phyloP scores from a whole-genome alignment of 805 yeast genomes.

The Pichia exigua region DNA sequence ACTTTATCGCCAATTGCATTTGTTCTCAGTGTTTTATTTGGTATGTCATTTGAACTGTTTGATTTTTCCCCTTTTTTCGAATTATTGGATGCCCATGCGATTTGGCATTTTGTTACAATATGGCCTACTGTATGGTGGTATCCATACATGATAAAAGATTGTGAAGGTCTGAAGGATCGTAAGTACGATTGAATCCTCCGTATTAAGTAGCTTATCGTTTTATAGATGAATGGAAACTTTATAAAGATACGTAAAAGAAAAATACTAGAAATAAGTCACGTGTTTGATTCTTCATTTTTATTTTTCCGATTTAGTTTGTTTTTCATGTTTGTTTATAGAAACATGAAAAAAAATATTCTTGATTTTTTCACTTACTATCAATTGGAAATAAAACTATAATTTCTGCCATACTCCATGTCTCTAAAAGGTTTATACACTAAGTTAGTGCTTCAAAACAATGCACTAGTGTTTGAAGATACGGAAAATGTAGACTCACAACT shows the following conservation, averaged over 20 bases:
- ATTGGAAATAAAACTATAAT: background rate
- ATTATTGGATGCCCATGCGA: conserved; percentile 81
- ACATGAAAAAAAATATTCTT: no score
- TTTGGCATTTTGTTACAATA: conserved; percentile 90
- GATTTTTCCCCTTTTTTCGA: conserved; percentile 73
- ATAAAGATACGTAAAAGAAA: no score
- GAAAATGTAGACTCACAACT: background rate
- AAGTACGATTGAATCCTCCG: conserved; percentile 17
- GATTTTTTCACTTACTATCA: no score
- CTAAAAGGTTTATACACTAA: conserved; percentile 13
- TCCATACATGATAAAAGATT: conserved; percentile 45
- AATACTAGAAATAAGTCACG: no score
- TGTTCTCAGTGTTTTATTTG: conserved; percentile 49
- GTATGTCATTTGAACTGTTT: conserved; percentile 85
- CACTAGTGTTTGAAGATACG: conserved; percentile 1
- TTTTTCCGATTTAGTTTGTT: no score
- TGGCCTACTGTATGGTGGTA: conserved; percentile 75
- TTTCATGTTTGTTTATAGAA: no score
- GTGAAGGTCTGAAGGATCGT: conserved; percentile 24
- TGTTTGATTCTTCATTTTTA: no score
- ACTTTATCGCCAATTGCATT: conserved; percentile 44
- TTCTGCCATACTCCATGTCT: background rate
- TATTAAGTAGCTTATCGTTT: background rate
- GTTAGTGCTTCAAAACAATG: conserved; percentile 15
- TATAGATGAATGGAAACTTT: background rate